A percentile compares a stretch with the other conserved stretches of the same genome.
Conservation (phyloP, 805 yeast species). For the Candida xyloterini region DNA sequence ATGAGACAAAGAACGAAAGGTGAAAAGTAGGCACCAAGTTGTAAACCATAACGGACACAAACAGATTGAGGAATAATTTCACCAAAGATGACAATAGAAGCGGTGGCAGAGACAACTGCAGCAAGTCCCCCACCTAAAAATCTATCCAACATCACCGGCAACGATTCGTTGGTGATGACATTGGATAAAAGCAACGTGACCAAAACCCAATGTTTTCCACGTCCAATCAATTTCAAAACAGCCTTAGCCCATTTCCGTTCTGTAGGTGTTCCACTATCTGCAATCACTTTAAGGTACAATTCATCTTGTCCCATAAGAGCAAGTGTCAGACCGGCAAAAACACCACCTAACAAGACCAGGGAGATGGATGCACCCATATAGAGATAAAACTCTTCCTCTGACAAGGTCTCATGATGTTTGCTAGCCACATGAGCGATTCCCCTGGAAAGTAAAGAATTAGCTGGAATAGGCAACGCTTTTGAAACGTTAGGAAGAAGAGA, state of each 20-base stretch:
- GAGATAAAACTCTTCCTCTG: conserved; percentile 39
- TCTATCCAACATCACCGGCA: conserved; percentile 90
- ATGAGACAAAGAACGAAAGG: conserved; percentile 83
- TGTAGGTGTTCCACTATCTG: conserved; percentile 71
- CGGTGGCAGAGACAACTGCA: conserved; percentile 92
- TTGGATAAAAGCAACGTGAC: conserved; percentile 83
- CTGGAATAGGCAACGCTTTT: conserved; percentile 25
- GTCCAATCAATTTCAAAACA: conserved; percentile 67
- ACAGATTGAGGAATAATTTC: conserved; percentile 94
- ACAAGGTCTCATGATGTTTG: conserved; percentile 21
- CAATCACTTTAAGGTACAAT: conserved; percentile 85
- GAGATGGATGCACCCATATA: conserved; percentile 52
- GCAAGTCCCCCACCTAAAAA: conserved; percentile 97
- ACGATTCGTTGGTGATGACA: conserved; percentile 90
- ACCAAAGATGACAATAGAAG: conserved; percentile 89
- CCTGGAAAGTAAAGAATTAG: conserved; percentile 7
- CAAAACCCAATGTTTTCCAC: conserved; percentile 95
- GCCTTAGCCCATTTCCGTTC: conserved; percentile 69
- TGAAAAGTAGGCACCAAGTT: conserved; percentile 84
- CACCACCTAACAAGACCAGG: conserved; percentile 76
- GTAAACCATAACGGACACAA: conserved; percentile 89
- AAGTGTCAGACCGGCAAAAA: conserved; percentile 91
- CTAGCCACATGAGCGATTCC: conserved; percentile 8
- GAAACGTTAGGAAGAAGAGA: conserved; percentile 25
- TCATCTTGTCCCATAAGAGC: conserved; percentile 99